Base-by-base conservation (phyloP, 2,329 filamentous ascomycete genomes). In the Scytalidium lignicola region DNA sequence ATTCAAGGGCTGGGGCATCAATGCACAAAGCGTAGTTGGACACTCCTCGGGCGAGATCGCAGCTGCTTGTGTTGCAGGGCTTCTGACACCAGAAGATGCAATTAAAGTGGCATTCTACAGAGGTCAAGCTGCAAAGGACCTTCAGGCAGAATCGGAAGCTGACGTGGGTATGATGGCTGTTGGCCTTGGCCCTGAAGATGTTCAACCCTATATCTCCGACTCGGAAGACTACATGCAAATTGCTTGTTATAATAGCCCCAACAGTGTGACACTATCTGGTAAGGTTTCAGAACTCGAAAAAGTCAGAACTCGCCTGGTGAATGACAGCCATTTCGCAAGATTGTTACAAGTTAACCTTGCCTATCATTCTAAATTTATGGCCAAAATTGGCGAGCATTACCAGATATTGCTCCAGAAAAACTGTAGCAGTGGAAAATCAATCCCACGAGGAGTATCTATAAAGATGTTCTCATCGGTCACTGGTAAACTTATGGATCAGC, bases 151-250 rank as follows among this genome's bases (percentile, higher is more conserved):
- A 9, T 18, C 21, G 4, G 9, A n/a, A 20, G 40, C 64, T 8
- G 74, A 74, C 1, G 66, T 63, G 2, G 48, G 21, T n/a, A 80
- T 80, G 77, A 57, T 78, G 39, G 75, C 75, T 0, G 72, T 70
- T 0, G 72, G 70, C 0, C 64, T 68, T 3, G 54, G 55, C 1
- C 7, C 23, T 5, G 44, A 48, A 3, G 43, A 47, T 13, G 67
- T 65, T 8, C 53, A 57, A 0, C 48, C 21, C 64, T 20, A 59
- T 54, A 15, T 50, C 65, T 2, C 1, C 59, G 32, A 23, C 8
- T 20, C 23, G 8, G 20, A 46, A 26, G 10, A 26, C 10, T 5
- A 10, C 6, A 46, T 43, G 54, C 42, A 49, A 3, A 54, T 71
- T 5, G 65, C 66, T 9, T 66, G 63, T 19, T 54, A 49, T 50